phyloP scores from a whole-genome alignment of 2,329 filamentous ascomycete species.

The Madurella mycetomatis region DNA sequence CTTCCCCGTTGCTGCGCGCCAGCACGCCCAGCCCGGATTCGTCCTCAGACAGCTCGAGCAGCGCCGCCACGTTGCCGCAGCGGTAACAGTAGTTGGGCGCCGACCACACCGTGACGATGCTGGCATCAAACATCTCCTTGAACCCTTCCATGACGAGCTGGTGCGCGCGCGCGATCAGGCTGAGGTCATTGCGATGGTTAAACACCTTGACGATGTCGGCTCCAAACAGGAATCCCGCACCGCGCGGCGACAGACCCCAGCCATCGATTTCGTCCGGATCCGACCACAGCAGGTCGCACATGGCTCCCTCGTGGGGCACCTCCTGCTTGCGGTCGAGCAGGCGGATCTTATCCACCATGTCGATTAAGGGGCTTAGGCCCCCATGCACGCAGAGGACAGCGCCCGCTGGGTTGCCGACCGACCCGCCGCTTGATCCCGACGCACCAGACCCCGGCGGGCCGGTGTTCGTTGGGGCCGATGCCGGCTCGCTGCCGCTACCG shows the following conservation, averaged over 20 bases:
- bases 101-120: constrained; percentile 98
- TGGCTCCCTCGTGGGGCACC: constrained; percentile 95
- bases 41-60: constrained; percentile 89
- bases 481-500: constrained; percentile 26
- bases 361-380: constrained; percentile 83
- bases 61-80: constrained; percentile 92
- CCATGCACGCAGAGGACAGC: constrained; percentile 95
- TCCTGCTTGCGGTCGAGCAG: constrained; percentile 95
- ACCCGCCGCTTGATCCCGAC: constrained; percentile 61
- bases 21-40: constrained; percentile 68
- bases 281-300: constrained; percentile 98
- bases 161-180: constrained; percentile 87
- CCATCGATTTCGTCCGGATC: constrained; percentile 97
- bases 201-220: constrained; percentile 94
- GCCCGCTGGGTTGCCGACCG: constrained; percentile 65
- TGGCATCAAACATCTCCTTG: constrained; percentile 97
- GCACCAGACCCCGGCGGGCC: constrained; percentile 79
- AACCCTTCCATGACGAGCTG: constrained; percentile 99
- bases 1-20: constrained; percentile 66
- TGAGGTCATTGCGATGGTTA: constrained; percentile 90
- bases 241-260: constrained; percentile 90
- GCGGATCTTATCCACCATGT: constrained; percentile 92
- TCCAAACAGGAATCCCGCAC: constrained; percentile 92
- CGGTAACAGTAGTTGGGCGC: constrained; percentile 96
- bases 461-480: constrained; percentile 41